Base-by-base conservation (phyloP, 2,329 filamentous ascomycete genomes). In the Xylaria sp. region DNA sequence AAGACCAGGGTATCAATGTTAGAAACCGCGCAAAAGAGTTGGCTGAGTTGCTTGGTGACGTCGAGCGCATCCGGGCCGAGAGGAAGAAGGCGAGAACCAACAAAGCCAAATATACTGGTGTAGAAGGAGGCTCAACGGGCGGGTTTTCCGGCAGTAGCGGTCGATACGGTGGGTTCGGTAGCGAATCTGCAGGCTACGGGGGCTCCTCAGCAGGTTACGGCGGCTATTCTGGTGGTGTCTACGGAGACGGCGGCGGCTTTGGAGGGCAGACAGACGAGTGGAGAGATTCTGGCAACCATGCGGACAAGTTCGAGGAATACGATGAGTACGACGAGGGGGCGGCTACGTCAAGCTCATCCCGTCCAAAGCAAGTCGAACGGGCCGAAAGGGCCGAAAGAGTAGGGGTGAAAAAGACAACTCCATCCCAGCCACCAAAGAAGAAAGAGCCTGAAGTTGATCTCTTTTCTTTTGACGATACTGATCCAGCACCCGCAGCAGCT, bases 1-100 rank as follows among this genome's bases (percentile, higher is more conserved):
- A 99, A 78, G 95, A 99, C 74, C 95, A 99, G 78, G 95, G 95
- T 63, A 87, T 99, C 77, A 99, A 99, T 74, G 95, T 99, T 62
- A 90, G 95, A 68, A 98, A 98, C 79, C 87, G 95, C 67, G 93
- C 95, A 68, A 97, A 97, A 79, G 95, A 99, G 79, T 83, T 99
- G 52, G 90, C 92, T 11, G 96, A 99, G 66, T 86, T 99, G n/a
- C 83, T 99, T 49, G 84, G 91, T 71, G 95, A 99, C 69, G 92
- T 97, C 62, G 94, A 98, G 17, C 86, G 89, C 17, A 97, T 98
- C 70, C 87, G 90, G 63, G 73, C 87, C 37, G 88, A 91, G 78
- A 85, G 88, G 68, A 99, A 99, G 83, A 99, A 99, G 81, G 91
- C 95, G 40, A 86, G 93, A 63, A 78, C 88, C 41, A 96, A 94